Base-by-base conservation (phyloP, 1,139 yeast genomes). In the Keqinozyma sinolaborantium region DNA sequence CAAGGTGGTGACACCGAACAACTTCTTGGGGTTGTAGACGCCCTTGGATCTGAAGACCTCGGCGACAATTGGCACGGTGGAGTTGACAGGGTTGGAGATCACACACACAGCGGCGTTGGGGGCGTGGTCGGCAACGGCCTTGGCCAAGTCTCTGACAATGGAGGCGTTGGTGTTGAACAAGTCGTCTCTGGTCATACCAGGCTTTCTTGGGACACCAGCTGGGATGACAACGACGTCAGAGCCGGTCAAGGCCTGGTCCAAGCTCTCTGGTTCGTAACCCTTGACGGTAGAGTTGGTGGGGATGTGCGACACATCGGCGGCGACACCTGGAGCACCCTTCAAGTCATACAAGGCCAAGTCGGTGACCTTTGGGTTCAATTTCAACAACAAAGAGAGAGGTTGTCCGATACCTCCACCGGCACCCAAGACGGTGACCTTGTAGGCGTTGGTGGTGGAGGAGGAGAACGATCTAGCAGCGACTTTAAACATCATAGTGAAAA, bases 181-280 rank as follows among this genome's bases (percentile, higher is more conserved):
- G 58, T 90, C 97, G 59, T 90, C 97, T 64, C 97, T 81, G 45
- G 97, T 85, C 97, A 90, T 90, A 48, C 97, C 97, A 36, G 97
- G 97, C 70, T 90, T 90, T 70, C 97, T 80, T 59, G 97, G 97
- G 38, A 90, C 86, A 57, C 97, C 97, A 30, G 97, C 97, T 42
- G 97, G 96, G 57, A 90, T 84, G 39, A 90, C 78, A 42, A 90
- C 84, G 41, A 88, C 73, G 51, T 83, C 84, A 16, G 95, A 70
- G 31, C 79, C 83, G 31, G 72, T 61, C 46, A 90, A 70, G 16
- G 95, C 94, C 33, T 63, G 68, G 44, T 71, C 68, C 40, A 78
- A 72, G 41, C 54, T 51, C 33, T 74, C 79, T 39, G 94, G 90
- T 45, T 82, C 70, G 66, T 73, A 82, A 36, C 86, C 83, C 42